Conservation (phyloP, 164 flowering plant species). For the Berberis vulgaris region DNA sequence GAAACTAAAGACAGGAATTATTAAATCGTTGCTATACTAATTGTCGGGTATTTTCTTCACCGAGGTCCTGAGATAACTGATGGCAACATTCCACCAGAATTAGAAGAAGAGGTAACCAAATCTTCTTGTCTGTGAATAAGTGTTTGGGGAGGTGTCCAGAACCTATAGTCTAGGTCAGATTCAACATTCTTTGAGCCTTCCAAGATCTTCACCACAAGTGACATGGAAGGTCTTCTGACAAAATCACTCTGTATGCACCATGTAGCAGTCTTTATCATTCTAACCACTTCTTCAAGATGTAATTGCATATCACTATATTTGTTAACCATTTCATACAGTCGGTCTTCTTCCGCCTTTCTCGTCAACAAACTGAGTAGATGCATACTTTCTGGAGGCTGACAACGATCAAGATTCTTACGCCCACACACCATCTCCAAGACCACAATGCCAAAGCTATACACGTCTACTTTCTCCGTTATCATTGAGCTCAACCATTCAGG, state of each 20-base stretch:
- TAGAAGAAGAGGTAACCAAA: neutral
- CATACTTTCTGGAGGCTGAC: slow-evolving; percentile 8
- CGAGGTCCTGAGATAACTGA: slow-evolving; percentile 20
- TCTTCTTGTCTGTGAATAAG: neutral
- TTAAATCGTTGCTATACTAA: no score
- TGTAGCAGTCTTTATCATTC: slow-evolving; percentile 12
- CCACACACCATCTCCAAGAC: slow-evolving; percentile 16
- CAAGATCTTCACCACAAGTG: slow-evolving; percentile 21
- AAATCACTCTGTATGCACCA: slow-evolving; percentile 19
- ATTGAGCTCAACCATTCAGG: slow-evolving; percentile 14
- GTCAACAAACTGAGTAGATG: slow-evolving; percentile 5
- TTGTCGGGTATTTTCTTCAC: neutral
- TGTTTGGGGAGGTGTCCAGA: neutral
- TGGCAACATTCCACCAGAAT: neutral
- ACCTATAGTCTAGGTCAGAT: slow-evolving; percentile 7
- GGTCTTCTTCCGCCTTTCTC: slow-evolving; percentile 8
- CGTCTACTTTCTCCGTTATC: slow-evolving; percentile 18
- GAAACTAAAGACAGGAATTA: no score
- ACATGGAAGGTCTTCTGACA: slow-evolving; percentile 11
- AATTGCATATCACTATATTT: slow-evolving; percentile 12
- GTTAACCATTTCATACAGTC: slow-evolving; percentile 13
- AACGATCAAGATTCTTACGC: slow-evolving; percentile 13
- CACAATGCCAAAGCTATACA: slow-evolving; percentile 17
- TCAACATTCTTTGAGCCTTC: slow-evolving; percentile 19
- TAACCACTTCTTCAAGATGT: slow-evolving; percentile 12